Base-by-base conservation (phyloP, 2,329 filamentous ascomycete species). In the Paecilomyces sp. region DNA sequence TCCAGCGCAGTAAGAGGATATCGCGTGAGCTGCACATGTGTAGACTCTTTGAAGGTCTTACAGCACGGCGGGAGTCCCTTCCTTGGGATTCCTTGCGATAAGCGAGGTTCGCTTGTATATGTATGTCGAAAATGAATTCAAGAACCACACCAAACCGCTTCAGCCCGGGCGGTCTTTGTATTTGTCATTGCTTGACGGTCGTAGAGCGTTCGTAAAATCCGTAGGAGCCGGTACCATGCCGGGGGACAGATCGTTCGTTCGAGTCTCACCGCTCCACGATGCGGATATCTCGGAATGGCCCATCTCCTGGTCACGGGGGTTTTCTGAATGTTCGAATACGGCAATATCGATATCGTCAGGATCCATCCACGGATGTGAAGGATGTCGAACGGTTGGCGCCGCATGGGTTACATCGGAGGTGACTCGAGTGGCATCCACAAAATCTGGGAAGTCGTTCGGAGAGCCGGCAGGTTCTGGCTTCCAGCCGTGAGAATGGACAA, bases 381-480 rank as follows among this genome's bases (percentile, higher is more conserved):
- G 60, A 6, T 56, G 4, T 7, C 22, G 7, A 30, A 57, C 33
- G 1, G 65, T 60, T 1, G 72, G 65, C 3, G 65, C 58, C 7
- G 76, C 73, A 59, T 74, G 76, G 12, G 75, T 79, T 5, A 78
- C 58, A 56, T 79, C 76, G 8, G 72, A 72, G 11, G 74, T 76
- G 57, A 79, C 69, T 41, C 76, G 77, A 15, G 70, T 73, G 31
- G 76, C 70, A 60, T 79, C 77, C 59, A 79, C 76, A 59, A 79
- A 79, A 57, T 79, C 77, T 1, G 76, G 76, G 34, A 76, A 67
- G 1, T 75, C 71, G 54, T 65, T 61, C 18, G 50, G 56, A 24
- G 47, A 34, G 30, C 57, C 57, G 52, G 18, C 60, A 54, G 70
- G 71, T n/a, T 74, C 72, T 5, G 72, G 62, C 58, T 75, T 74